Base-by-base conservation (phyloP, 73 alveolate species). In the Blepharisma stoltei region DNA sequence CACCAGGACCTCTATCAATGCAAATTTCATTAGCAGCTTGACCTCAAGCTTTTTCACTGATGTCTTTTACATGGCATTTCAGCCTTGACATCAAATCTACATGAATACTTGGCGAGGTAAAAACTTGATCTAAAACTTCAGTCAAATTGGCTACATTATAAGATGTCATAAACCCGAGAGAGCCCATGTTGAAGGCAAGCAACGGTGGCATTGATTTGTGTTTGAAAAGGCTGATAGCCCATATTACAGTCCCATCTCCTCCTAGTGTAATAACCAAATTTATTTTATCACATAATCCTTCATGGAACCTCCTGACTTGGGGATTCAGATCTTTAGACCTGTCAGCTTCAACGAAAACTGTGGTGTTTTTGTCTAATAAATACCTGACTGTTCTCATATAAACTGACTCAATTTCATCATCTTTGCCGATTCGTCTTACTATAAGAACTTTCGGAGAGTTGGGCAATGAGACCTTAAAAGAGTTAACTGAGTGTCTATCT, bases 191-290 rank as follows among this genome's bases (percentile, higher is more conserved):
- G 4, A 60, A 60, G 4, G 55, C 49, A 11, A 60, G 52, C n/a
- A 37, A 11, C 5, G 76, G 76, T 25, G 76, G 76, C 55, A 60
- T 27, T 21, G 52, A n/a, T 21, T 21, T 27, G 37, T 14, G 21
- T 9, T 60, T 27, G 21, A 60, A 60, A 60, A 76, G 76, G 25
- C 60, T 44, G 0, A 14, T n/a, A 7, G 79, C 85, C 54, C 38
- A 55, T 50, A 55, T 52, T 55, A 81, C 48, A 53, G 66, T 55
- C 46, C 89, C 89, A 25, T 81, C 89, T 43, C 89, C 89, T 0
- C 89, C 89, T 23, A 81, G 6, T 7, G 81, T 71, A 47, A 81
- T 54, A 11, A 81, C 79, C 50, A 81, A 25, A 54, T 81, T 76
- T 7, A 80, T 79, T 67, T 70, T 43, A 52, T 79, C 86, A 53